Conservation (phyloP, 106 monocot genomes). For the Acanthochlamys bracteata region DNA sequence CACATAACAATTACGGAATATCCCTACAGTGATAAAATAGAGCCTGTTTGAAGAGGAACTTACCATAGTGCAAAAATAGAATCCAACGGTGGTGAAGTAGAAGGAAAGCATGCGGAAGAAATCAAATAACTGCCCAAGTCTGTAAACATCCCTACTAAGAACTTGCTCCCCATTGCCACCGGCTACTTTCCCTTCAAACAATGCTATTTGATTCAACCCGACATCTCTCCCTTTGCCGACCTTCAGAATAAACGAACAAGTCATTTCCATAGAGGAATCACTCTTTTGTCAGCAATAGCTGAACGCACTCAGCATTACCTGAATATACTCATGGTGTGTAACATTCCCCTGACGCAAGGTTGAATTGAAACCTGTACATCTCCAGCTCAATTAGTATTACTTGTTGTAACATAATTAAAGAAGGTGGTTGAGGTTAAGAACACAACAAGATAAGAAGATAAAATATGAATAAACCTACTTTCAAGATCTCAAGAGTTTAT, state of each 20-base stretch:
- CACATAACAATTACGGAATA: too few species aligned
- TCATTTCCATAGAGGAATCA: background rate
- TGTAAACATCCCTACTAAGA: slow-evolving; percentile 86
- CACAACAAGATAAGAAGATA: background rate
- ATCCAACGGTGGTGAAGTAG: slow-evolving; percentile 86
- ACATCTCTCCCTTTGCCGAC: slow-evolving; percentile 92
- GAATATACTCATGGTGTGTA: slow-evolving; percentile 91
- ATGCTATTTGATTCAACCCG: slow-evolving; percentile 82
- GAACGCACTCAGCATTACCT: slow-evolving; percentile 26
- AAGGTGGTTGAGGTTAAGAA: background rate
- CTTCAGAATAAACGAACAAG: slow-evolving; percentile 17
- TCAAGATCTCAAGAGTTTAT: too few species aligned
- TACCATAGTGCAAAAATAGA: slow-evolving; percentile 89
- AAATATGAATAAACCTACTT: too few species aligned
- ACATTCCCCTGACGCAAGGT: slow-evolving; percentile 84
- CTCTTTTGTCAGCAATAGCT: background rate
- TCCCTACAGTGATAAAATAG: background rate
- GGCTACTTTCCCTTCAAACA: slow-evolving; percentile 89
- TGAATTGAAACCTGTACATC: slow-evolving; percentile 68
- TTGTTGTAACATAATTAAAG: too few species aligned
- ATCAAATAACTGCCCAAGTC: slow-evolving; percentile 87
- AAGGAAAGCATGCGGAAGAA: slow-evolving; percentile 94
- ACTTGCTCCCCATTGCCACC: slow-evolving; percentile 95
- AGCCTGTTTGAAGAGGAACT: too few species aligned
- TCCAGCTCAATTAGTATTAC: background rate